Evolutionary conservation across 2,329 filamentous ascomycete genomes (phyloP).

Genomic region (Daldinia sp.): DNA sequence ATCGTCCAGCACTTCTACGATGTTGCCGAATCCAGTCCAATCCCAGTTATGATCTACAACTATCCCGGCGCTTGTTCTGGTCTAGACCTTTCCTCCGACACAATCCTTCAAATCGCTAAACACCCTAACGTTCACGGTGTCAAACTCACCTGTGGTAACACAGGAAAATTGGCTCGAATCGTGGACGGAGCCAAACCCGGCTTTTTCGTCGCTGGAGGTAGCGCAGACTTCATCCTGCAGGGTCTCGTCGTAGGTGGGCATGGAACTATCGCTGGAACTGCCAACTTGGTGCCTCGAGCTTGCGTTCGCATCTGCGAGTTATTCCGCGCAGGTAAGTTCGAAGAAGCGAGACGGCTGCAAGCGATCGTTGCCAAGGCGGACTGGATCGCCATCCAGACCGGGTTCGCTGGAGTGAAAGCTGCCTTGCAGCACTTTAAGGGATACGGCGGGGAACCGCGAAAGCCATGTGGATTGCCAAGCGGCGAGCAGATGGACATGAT

Average conservation of each 20-base stretch:
- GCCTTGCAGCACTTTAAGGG: slow-evolving; percentile 53
- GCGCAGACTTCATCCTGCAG: slow-evolving; percentile 77
- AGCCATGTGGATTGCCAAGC: slow-evolving; percentile 50
- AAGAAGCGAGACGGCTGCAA: slow-evolving; percentile 50
- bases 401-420: slow-evolving; percentile 59
- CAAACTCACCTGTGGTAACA: slow-evolving; percentile 71
- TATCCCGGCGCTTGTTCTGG: slow-evolving; percentile 66
- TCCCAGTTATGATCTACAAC: slow-evolving; percentile 71
- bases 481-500: slow-evolving; percentile 48
- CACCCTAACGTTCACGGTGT: slow-evolving; percentile 68
- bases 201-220: slow-evolving; percentile 77
- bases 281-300: slow-evolving; percentile 72
- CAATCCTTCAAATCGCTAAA: slow-evolving; percentile 60
- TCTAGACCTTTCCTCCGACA: slow-evolving; percentile 65
- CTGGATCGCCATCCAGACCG: slow-evolving; percentile 58
- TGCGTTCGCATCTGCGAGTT: slow-evolving; percentile 70
- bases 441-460: slow-evolving; percentile 51
- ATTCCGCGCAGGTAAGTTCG: slow-evolving; percentile 62
- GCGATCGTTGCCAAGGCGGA: slow-evolving; percentile 54
- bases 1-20: slow-evolving; percentile 69
- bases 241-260: slow-evolving; percentile 74
- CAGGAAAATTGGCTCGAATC: slow-evolving; percentile 61
- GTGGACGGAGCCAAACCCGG: slow-evolving; percentile 39
- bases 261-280: slow-evolving; percentile 77
- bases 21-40: slow-evolving; percentile 64